Conservation (phyloP, 2,329 filamentous ascomycete genomes). For the Talaromyces sp. region DNA sequence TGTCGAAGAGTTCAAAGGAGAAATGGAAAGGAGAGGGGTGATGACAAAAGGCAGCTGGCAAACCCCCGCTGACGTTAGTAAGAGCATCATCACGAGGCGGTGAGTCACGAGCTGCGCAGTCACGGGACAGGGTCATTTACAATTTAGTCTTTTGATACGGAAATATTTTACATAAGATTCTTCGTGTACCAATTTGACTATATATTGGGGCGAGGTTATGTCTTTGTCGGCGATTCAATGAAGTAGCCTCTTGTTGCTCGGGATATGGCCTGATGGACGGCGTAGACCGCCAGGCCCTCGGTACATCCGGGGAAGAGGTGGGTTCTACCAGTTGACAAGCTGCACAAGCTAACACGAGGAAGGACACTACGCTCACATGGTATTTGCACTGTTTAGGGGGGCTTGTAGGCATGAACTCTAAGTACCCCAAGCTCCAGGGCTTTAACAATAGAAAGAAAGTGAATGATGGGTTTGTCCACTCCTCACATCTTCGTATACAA, state of each 20-base stretch:
- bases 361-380: too few species aligned
- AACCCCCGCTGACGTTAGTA: constrained; percentile 32
- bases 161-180: neutral
- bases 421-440: too few species aligned
- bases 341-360: neutral
- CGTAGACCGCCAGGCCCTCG: constrained; percentile 1
- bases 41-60: constrained; percentile 29
- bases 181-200: too few species aligned
- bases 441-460: too few species aligned
- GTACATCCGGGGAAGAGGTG: constrained; percentile 1
- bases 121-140: constrained; percentile 19
- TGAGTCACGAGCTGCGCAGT: constrained; percentile 18
- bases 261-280: neutral
- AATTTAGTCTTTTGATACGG: neutral
- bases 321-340: constrained; percentile 5
- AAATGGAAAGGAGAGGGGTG: constrained; percentile 9
- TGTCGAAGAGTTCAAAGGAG: constrained; percentile 10
- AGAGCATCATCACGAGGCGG: constrained; percentile 28
- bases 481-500: neutral
- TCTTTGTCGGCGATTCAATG: too few species aligned
- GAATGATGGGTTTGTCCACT: neutral
- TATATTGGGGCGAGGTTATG: too few species aligned
- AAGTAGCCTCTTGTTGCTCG: too few species aligned
- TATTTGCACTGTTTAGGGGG: too few species aligned
- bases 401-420: too few species aligned